These are phyloP conservation scores for Saturnispora besseyi DNA, from an alignment of 805 yeast genomes.

Conservation along the genomic window DNA sequence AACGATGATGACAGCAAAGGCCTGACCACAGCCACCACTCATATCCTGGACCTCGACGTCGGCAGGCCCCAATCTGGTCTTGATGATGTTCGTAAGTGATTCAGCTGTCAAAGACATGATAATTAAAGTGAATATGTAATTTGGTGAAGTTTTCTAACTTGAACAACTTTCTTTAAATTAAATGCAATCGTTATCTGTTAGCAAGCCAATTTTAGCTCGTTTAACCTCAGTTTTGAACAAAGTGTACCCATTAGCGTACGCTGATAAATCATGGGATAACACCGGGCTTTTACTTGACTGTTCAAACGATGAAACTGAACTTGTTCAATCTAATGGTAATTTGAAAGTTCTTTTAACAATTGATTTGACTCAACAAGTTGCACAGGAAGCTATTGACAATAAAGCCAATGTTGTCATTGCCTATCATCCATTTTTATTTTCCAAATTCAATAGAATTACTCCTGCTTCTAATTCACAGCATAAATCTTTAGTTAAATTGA, in stretches of 20 bases:
- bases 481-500: constrained; percentile 57
- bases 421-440: constrained; percentile 90
- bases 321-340: background rate
- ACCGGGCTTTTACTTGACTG: constrained; percentile 85
- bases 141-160: background rate
- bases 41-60: constrained; percentile 69
- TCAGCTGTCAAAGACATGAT: constrained; percentile 20
- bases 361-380: constrained; percentile 77
- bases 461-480: constrained; percentile 44
- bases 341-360: constrained; percentile 55
- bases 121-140: background rate
- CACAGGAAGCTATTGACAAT: constrained; percentile 66
- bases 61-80: constrained; percentile 47
- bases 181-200: background rate
- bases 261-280: constrained; percentile 91
- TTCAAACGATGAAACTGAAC: constrained; percentile 20
- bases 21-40: constrained; percentile 96
- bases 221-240: constrained; percentile 28
- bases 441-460: constrained; percentile 74
- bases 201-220: background rate
- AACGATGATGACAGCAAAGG: constrained; percentile 88
- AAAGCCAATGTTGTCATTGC: constrained; percentile 60
- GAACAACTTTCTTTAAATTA: background rate
- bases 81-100: constrained; percentile 39
- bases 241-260: constrained; percentile 71